These are phyloP conservation scores for Volvox carteri DNA, from an alignment of 163 green algal species.

Conservation along the genomic window DNA sequence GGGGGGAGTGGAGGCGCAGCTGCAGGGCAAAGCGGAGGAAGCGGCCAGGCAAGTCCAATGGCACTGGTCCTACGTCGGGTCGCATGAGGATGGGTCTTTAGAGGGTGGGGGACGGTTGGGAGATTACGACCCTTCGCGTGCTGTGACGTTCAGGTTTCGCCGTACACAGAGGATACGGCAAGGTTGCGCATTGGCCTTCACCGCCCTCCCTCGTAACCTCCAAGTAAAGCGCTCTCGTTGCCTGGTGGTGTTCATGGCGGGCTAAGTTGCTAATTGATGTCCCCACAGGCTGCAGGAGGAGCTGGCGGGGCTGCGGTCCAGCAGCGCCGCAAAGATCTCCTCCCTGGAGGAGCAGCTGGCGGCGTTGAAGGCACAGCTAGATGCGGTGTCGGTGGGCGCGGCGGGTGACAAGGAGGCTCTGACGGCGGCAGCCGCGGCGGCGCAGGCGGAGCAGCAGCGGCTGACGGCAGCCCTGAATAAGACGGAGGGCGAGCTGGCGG, in stretches of 20 bases:
- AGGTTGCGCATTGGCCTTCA: no score
- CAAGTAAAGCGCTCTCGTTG: no score
- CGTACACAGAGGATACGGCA: no score
- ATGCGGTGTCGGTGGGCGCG: neutral
- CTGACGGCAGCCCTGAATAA: slow-evolving; percentile 5
- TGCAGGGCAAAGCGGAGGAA: neutral
- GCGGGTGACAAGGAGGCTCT: slow-evolving; percentile 51
- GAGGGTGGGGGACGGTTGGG: no score
- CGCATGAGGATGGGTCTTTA: no score
- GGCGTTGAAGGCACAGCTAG: slow-evolving; percentile 12
- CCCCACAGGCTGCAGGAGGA: neutral
- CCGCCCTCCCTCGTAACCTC: no score
- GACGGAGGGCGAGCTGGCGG: slow-evolving; percentile 35
- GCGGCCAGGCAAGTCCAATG: slow-evolving; percentile 28
- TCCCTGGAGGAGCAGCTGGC: slow-evolving; percentile 47
- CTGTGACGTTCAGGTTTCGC: no score
- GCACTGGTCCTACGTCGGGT: no score
- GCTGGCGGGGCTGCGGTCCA: slow-evolving; percentile 7
- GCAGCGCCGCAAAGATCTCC: slow-evolving; percentile 3
- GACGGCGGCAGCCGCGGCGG: slow-evolving; percentile 12
- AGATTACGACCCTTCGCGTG: no score
- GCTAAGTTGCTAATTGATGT: no score
- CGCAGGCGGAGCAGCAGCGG: slow-evolving; percentile 28
- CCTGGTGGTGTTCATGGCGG: no score
- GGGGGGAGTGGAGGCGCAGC: slow-evolving; percentile 15